A percentile compares a stretch with the other conserved stretches of the same genome.
phyloP scores from a whole-genome alignment of 164 flowering plant species.

The Nelumbo lutea region DNA sequence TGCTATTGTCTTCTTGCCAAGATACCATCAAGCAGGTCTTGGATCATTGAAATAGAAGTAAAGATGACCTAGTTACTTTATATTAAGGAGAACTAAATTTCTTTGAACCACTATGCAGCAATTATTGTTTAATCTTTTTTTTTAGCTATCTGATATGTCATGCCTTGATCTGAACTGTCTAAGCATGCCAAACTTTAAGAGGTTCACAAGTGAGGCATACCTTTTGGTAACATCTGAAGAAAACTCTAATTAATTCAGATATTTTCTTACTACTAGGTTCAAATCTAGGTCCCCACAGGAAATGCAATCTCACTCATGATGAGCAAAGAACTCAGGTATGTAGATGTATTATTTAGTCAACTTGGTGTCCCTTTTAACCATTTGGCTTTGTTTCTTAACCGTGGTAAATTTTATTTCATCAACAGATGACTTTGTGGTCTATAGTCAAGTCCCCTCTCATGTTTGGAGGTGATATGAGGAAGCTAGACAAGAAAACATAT shows the following conservation, averaged over 20 bases:
- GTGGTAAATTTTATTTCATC: slow-evolving; percentile 1
- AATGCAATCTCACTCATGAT: slow-evolving; percentile 40
- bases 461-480: slow-evolving; percentile 90
- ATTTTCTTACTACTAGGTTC: slow-evolving; percentile 39
- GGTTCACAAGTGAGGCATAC: not conserved
- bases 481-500: slow-evolving; percentile 54
- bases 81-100: too few species aligned
- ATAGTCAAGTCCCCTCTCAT: slow-evolving; percentile 91
- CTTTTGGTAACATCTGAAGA: not conserved
- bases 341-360: not conserved
- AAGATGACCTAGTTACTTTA: not conserved
- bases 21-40: not conserved
- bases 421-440: slow-evolving; percentile 89
- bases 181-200: not conserved
- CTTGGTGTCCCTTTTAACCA: not conserved
- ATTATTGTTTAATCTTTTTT: too few species aligned
- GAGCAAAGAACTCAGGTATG: slow-evolving; percentile 84
- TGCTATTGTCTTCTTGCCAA: not conserved
- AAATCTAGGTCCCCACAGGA: slow-evolving; percentile 74
- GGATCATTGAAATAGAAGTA: not conserved
- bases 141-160: not conserved
- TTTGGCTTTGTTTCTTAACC: too few species aligned
- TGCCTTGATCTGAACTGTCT: not conserved
- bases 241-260: not conserved
- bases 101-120: too few species aligned